Evolutionary conservation across 78 protist species (phyloP).

Genomic region (Andalucia godoyi): DNA sequence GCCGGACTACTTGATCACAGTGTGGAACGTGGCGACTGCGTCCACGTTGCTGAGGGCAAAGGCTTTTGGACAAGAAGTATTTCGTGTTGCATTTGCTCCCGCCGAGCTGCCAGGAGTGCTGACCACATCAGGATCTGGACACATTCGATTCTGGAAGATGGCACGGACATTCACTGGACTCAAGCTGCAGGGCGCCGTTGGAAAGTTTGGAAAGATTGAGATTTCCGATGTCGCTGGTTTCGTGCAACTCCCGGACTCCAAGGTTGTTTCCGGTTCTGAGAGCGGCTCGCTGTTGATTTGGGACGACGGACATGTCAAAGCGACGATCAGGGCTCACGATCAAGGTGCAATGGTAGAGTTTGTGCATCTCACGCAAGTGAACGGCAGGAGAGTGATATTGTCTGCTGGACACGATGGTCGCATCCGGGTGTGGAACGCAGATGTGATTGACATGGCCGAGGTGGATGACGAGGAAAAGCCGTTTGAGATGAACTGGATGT

Average conservation of each 20-base stretch:
- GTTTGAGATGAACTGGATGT: not conserved
- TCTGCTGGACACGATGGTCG: conserved; percentile 68
- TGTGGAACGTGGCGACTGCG: conserved; percentile 69
- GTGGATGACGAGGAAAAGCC: not conserved
- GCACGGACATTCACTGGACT: conserved; percentile 82
- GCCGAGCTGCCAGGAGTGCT: conserved; percentile 36
- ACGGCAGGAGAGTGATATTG: not conserved
- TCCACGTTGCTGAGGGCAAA: conserved; percentile 38
- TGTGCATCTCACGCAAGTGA: not conserved
- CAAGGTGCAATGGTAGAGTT: conserved; percentile 17
- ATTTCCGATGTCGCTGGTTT: conserved; percentile 56
- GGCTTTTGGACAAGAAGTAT: conserved; percentile 67
- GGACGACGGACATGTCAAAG: conserved; percentile 62
- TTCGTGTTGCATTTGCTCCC: conserved; percentile 50
- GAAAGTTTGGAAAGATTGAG: conserved; percentile 76
- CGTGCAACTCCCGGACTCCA: conserved; percentile 54
- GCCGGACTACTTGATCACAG: conserved; percentile 62
- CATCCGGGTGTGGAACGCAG: conserved; percentile 37
- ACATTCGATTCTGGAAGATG: conserved; percentile 76
- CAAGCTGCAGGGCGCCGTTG: conserved; percentile 57
- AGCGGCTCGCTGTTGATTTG: conserved; percentile 66
- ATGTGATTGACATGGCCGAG: conserved; percentile 37
- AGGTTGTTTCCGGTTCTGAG: conserved; percentile 63
- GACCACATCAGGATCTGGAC: conserved; percentile 55
- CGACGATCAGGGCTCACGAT: conserved; percentile 28